phyloP scores from a whole-genome alignment of 1,139 yeast species.

The Pichia cactophila region DNA sequence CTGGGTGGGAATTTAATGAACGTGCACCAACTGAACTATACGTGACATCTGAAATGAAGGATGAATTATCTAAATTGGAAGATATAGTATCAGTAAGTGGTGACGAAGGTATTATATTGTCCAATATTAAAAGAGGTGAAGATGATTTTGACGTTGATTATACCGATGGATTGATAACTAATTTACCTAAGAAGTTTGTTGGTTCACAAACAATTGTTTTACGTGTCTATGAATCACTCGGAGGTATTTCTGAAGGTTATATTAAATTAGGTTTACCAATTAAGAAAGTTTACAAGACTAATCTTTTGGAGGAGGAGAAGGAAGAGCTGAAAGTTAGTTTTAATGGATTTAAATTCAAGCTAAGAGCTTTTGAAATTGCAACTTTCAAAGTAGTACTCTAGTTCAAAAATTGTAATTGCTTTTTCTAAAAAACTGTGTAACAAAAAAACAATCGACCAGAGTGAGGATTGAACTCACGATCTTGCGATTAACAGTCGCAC shows the following conservation, averaged over 20 bases:
- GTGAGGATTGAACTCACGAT: constrained; percentile 20
- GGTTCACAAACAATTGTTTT: constrained; percentile 52
- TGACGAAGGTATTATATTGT: constrained; percentile 53
- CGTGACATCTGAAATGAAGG: constrained; percentile 10
- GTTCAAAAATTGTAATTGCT: not conserved
- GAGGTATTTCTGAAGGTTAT: constrained; percentile 58
- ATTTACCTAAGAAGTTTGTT: constrained; percentile 34
- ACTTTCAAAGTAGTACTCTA: constrained; percentile 42
- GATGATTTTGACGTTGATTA: constrained; percentile 54
- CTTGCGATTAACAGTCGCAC: constrained; percentile 21
- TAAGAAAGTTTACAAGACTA: constrained; percentile 48
- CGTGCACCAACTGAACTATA: constrained; percentile 19
- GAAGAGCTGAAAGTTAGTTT: constrained; percentile 33
- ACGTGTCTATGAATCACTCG: constrained; percentile 79
- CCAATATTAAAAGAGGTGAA: constrained; percentile 82
- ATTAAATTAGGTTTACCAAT: constrained; percentile 36
- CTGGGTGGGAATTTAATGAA: constrained; percentile 78
- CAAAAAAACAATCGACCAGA: constrained; percentile 12
- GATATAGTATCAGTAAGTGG: constrained; percentile 33
- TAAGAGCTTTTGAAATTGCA: constrained; percentile 75
- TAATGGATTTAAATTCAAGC: constrained; percentile 35
- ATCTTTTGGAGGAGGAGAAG: constrained; percentile 62
- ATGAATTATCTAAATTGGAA: constrained; percentile 8
- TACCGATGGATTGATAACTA: constrained; percentile 25
- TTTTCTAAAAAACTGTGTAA: not conserved